Base-by-base conservation (phyloP, 257 asterid genomes). In the Asclepias syriaca region DNA sequence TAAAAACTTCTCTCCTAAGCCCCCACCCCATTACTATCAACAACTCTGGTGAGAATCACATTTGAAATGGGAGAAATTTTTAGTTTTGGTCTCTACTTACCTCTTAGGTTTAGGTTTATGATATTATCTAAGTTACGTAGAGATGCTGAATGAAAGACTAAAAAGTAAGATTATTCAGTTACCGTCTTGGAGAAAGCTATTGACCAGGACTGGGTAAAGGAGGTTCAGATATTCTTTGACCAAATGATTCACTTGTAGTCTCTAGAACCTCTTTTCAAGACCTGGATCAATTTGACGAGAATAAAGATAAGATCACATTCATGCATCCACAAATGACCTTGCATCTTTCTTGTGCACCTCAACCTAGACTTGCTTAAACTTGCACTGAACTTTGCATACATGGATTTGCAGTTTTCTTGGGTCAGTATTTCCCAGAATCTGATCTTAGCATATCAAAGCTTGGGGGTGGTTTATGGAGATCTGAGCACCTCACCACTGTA, bases 401-500 rank as follows among this genome's bases (percentile, higher is more conserved):
- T 77, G 70, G 65, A 61, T 77, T 77, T 88, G 93, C 96, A 94
- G 97, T 78, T 79, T 65, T 50, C 84, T 69, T 77, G 79, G 85
- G 84, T 69, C 66, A 78, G 78, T 77, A 70, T 87, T 71, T 85
- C 95, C 19, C 70, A 78, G 74, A 77, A 84, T 65, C 80, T 94
- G 74, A 51, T 90, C 34, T 86, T 94, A 65, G 97, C 97, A 21
- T 94, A 94, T 81, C 96, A 94, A 82, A 89, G 98, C 92, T 81
- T 89, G 29, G 98, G 98, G n/a, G 97, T 94, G 69, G 98, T 94
- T 54, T 94, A 87, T 72, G 98, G 98, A 79, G 97, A 91, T 81
- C 81, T 94, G 79, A 86, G 97, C 88, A 94, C 98, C 43, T 91
- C 98, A 21, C 98, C 97, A 6, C 95, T 94, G 37, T 94, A 94